Percentiles rank a stretch among this genome's conserved stretches.
Conservation (phyloP, 2,329 filamentous ascomycete species). For the Exutisphaerella laricina region DNA sequence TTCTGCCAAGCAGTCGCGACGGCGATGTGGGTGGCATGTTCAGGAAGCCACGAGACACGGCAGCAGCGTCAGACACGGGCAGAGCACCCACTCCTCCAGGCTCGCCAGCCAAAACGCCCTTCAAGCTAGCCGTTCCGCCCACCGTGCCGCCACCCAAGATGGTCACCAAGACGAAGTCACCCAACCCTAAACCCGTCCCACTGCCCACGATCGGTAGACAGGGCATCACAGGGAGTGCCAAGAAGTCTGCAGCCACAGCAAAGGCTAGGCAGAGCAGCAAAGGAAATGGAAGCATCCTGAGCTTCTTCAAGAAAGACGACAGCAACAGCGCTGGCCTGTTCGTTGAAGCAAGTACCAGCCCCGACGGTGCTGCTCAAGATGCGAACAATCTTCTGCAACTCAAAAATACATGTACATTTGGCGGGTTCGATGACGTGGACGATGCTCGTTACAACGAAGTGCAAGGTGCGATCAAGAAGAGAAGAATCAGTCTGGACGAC, state of each 20-base stretch:
- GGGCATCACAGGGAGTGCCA: slow-evolving; percentile 28
- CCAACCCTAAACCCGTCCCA: slow-evolving; percentile 22
- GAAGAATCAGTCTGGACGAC: slow-evolving; percentile 28
- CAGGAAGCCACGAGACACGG: slow-evolving; percentile 47
- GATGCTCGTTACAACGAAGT: slow-evolving; percentile 42
- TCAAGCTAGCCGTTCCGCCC: slow-evolving; percentile 29
- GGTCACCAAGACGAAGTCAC: slow-evolving; percentile 26
- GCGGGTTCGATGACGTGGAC: slow-evolving; percentile 12
- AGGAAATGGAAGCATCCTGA: slow-evolving; percentile 48
- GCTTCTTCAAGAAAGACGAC: slow-evolving; percentile 48
- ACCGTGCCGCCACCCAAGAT: slow-evolving; percentile 29
- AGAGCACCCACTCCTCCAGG: slow-evolving; percentile 49
- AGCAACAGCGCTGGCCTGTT: slow-evolving; percentile 32
- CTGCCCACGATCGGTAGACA: slow-evolving; percentile 30
- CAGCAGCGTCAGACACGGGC: slow-evolving; percentile 36
- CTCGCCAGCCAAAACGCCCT: slow-evolving; percentile 26
- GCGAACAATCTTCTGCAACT: neutral
- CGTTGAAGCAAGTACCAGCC: slow-evolving; percentile 22
- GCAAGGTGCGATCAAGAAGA: slow-evolving; percentile 39
- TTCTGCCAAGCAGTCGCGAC: neutral
- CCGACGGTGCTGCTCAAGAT: neutral
- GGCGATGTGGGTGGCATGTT: slow-evolving; percentile 42
- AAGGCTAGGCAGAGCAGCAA: slow-evolving; percentile 38
- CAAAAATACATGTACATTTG: neutral
- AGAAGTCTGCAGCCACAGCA: slow-evolving; percentile 30